These are phyloP conservation scores for Fraxinus sp. DNA, from an alignment of 305 asterid species.

Conservation along the genomic window DNA sequence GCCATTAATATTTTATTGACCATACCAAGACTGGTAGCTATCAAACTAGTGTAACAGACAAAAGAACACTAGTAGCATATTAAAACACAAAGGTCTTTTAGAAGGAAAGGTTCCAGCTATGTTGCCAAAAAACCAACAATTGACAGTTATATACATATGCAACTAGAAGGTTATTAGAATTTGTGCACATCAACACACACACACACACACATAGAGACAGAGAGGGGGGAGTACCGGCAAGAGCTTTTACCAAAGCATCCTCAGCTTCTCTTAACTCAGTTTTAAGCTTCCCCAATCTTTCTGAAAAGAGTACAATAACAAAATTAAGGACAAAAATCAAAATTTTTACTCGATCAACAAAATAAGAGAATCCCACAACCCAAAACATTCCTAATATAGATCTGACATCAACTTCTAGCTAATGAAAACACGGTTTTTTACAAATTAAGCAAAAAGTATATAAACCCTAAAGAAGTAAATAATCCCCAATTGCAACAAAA, in stretches of 20 bases:
- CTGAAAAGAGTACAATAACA: slow-evolving; percentile 29
- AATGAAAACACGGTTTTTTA: not conserved
- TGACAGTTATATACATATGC: not conserved
- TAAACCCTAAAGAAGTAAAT: slow-evolving; percentile 6
- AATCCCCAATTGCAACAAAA: slow-evolving; percentile 21
- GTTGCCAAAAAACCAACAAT: not conserved
- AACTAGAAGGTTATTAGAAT: not conserved
- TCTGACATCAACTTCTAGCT: not conserved
- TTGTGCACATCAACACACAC: not conserved
- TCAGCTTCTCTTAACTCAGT: slow-evolving; percentile 64
- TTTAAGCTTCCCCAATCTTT: slow-evolving; percentile 55
- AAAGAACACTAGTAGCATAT: not conserved
- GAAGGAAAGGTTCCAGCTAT: not conserved
- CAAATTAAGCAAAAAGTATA: not conserved
- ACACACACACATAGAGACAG: not conserved
- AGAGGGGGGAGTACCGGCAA: slow-evolving; percentile 53
- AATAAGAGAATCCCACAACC: slow-evolving; percentile 1
- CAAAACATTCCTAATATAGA: slow-evolving; percentile 10
- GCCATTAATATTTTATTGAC: not conserved
- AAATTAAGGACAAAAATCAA: not conserved
- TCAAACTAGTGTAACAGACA: not conserved
- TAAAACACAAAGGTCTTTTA: not conserved
- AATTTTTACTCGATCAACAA: not conserved
- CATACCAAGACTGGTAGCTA: not conserved
- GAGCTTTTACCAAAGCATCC: slow-evolving; percentile 70